phyloP scores from a whole-genome alignment of 2,329 filamentous ascomycete genomes.

The Raffaelea deltoideospora region DNA sequence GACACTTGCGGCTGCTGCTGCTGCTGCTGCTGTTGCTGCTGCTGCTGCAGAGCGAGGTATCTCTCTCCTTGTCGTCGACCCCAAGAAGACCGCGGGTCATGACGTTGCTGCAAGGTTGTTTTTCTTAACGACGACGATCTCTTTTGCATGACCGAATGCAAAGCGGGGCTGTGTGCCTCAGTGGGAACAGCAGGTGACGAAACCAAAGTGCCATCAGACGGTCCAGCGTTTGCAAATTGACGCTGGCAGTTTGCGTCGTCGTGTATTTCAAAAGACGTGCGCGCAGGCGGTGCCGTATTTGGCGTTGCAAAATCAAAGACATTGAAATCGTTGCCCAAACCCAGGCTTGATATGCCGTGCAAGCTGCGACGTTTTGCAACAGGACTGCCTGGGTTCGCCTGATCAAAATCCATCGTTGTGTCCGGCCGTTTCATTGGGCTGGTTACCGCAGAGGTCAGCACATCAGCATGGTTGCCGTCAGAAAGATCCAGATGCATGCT shows the following conservation, averaged over 20 bases:
- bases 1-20: background rate
- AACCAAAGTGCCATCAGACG: too few species aligned
- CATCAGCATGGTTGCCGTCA: conserved; percentile 29
- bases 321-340: conserved; percentile 48
- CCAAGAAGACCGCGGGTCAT: conserved; percentile 51
- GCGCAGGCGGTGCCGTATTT: conserved; percentile 18
- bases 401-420: conserved; percentile 75
- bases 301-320: conserved; percentile 47
- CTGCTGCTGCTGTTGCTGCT: conserved; percentile 24
- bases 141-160: conserved; percentile 28
- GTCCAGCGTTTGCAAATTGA: conserved; percentile 26
- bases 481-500: conserved; percentile 43
- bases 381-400: conserved; percentile 63
- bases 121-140: conserved; percentile 66
- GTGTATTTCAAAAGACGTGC: conserved; percentile 30
- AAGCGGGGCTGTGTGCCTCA: too few species aligned
- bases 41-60: conserved; percentile 32
- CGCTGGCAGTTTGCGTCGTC: conserved; percentile 32
- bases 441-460: conserved; percentile 40
- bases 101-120: conserved; percentile 76
- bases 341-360: conserved; percentile 54
- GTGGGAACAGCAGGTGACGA: too few species aligned
- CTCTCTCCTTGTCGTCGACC: conserved; percentile 43
- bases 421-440: conserved; percentile 90
- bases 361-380: conserved; percentile 83